Percentiles rank a stretch among this genome's conserved stretches.
phyloP scores from a whole-genome alignment of 257 asterid species.

The Misopates orontium region DNA sequence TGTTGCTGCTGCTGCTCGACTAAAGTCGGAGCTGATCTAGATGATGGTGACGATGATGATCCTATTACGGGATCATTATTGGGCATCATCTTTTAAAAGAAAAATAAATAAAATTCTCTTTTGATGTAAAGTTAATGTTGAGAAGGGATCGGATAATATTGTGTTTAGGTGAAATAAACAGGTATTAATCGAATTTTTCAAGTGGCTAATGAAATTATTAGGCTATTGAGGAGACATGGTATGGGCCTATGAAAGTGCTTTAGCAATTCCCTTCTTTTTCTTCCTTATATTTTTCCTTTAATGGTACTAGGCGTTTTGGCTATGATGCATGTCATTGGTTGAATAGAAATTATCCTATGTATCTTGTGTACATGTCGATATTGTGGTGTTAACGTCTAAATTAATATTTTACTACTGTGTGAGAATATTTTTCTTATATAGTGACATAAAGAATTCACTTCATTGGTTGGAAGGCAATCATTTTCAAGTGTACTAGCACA shows the following conservation, averaged over 20 bases:
- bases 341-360: too few relatives aligned
- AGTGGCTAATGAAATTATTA: constrained; percentile 56
- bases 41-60: constrained; percentile 48
- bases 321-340: constrained; percentile 21
- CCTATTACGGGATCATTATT: constrained; percentile 46
- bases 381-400: neutral
- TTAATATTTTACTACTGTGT: too few relatives aligned
- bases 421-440: constrained; percentile 16
- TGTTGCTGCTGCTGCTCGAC: constrained; percentile 23
- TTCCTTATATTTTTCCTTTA: constrained; percentile 59
- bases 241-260: constrained; percentile 78
- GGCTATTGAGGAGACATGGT: constrained; percentile 51
- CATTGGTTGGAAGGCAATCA: constrained; percentile 42
- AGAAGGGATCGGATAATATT: neutral
- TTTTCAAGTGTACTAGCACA: constrained; percentile 41
- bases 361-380: too few relatives aligned
- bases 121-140: neutral
- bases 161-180: constrained; percentile 4
- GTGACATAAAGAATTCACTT: too few relatives aligned
- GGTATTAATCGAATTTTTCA: neutral
- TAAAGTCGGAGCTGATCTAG: constrained; percentile 24
- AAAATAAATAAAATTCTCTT: too few relatives aligned
- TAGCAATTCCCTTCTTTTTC: constrained; percentile 48
- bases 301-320: constrained; percentile 47
- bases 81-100: constrained; percentile 40